Conservation (phyloP, 2,329 filamentous ascomycete genomes). For the Neonectria coccinea region DNA sequence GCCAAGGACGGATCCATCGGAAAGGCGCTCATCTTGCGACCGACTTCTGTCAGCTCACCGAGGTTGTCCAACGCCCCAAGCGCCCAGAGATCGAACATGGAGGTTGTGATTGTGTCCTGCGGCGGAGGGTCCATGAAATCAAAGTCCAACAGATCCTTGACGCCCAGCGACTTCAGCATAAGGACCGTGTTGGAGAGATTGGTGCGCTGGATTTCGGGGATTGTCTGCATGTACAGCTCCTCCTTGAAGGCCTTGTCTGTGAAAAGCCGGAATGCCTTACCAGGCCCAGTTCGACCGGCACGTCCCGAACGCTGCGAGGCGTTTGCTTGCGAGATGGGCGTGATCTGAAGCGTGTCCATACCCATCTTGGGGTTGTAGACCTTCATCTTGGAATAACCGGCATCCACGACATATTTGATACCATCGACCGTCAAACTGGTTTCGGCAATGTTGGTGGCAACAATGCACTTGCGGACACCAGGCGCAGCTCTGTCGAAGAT, state of each 20-base stretch:
- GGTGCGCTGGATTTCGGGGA: conserved; percentile 96
- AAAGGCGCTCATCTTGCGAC: conserved; percentile 94
- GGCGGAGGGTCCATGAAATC: conserved; percentile 99
- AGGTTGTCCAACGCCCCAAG: conserved; percentile 93
- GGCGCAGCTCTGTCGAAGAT: conserved; percentile 94
- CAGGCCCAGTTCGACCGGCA: conserved; percentile 92
- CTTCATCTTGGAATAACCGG: conserved; percentile 96
- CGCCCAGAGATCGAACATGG: conserved; percentile 97
- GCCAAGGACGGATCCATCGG: conserved; percentile 97
- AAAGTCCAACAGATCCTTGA: conserved; percentile 94
- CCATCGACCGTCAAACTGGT: conserved; percentile 98
- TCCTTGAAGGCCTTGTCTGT: conserved; percentile 96
- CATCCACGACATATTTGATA: conserved; percentile 99
- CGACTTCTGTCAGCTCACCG: conserved; percentile 88
- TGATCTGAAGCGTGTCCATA: conserved; percentile 98
- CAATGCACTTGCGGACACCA: conserved; percentile 95
- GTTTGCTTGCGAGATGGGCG: conserved; percentile 96
- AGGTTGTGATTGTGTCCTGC: conserved; percentile 97
- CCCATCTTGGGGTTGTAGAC: conserved; percentile 99
- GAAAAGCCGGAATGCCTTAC: conserved; percentile 93
- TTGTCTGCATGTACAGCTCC: conserved; percentile 95
- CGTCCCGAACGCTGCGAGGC: conserved; percentile 92
- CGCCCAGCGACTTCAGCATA: conserved; percentile 91
- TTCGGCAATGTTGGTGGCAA: conserved; percentile 98
- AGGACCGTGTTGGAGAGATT: conserved; percentile 96